Conservation (phyloP, 805 yeast genomes). For the Metschnikowia lachancei region DNA sequence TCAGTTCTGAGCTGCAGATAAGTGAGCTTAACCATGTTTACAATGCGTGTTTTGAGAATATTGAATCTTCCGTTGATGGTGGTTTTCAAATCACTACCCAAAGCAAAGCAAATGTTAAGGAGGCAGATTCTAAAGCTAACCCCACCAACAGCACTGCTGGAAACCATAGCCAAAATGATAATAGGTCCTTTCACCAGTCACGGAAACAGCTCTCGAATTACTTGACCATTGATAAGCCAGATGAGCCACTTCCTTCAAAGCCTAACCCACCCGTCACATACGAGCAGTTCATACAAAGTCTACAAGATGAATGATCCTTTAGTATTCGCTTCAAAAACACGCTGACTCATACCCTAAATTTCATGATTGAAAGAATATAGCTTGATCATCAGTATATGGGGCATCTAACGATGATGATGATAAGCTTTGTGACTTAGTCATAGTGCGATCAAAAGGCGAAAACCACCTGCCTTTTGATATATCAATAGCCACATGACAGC, state of each 20-base stretch:
- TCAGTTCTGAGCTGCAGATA: conserved; percentile 17
- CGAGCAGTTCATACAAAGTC: conserved; percentile 1
- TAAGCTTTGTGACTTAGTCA: too few species aligned
- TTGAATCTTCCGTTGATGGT: too few species aligned
- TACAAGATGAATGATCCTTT: not conserved
- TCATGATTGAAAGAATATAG: too few species aligned
- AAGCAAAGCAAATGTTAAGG: not conserved
- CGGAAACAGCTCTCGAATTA: not conserved
- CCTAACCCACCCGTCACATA: not conserved
- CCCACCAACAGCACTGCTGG: not conserved
- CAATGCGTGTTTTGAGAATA: conserved; percentile 10
- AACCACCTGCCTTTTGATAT: too few species aligned
- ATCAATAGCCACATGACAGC: too few species aligned
- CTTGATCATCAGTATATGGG: too few species aligned
- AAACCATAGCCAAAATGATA: not conserved
- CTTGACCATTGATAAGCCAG: not conserved
- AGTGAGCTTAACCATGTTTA: conserved; percentile 19
- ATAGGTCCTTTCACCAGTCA: not conserved
- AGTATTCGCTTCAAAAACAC: too few species aligned
- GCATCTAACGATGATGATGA: too few species aligned
- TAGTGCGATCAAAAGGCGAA: too few species aligned
- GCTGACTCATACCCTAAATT: too few species aligned
- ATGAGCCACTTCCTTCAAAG: not conserved
- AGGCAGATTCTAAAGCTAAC: not conserved
- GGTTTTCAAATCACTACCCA: too few species aligned